Base-by-base conservation (phyloP, 169 alveolate species). In the Cryptosporidium viatorum region DNA sequence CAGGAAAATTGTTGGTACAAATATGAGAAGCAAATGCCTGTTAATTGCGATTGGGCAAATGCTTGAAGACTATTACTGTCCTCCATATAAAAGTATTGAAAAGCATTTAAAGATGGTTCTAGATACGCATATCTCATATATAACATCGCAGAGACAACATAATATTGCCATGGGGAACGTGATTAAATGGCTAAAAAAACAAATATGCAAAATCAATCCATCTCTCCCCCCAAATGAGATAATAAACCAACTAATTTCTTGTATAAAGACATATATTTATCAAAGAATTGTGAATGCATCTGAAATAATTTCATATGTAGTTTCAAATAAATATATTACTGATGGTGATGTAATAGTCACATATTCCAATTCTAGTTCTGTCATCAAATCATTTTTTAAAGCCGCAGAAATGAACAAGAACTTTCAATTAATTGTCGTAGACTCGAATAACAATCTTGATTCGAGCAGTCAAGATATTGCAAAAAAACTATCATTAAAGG, bases 121-220 rank as follows among this genome's bases (percentile, higher is more conserved):
- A 52, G 94, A 92, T 71, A 84, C 85, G 71, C 93, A 92, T 43
- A 86, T 92, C 33, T 71, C 92, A 62, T 92, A 74, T 85, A 92
- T 92, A 62, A 92, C 92, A 26, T 73, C 91, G 58, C 92, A 92
- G 71, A 74, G 92, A 84, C 92, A 92, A 33, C 94, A 92, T 69
- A 92, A 92, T 69, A 84, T 92, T 55, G 92, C 93, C 21, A 92
- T 92, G 93, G 94, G 94, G 52, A 92, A 92, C 58, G 93, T 92
- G 12, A 92, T 92, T 45, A 92, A 92, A 23, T 92, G 94, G 94
- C 71, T 92, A 74, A 92, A 92, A 69, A 86, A 84, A 43, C 80
- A 80, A 65, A 37, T 80, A 18, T 41, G 43, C 69, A 62, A 48
- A 5, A 80, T 80, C 2, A 80, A 80, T 26, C 89, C 89, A 60